Percentiles rank a stretch among this genome's conserved stretches.
These are phyloP conservation scores for Amanita phalloides DNA, from an alignment of 768 basidiomycete species.

Conservation along the genomic window DNA sequence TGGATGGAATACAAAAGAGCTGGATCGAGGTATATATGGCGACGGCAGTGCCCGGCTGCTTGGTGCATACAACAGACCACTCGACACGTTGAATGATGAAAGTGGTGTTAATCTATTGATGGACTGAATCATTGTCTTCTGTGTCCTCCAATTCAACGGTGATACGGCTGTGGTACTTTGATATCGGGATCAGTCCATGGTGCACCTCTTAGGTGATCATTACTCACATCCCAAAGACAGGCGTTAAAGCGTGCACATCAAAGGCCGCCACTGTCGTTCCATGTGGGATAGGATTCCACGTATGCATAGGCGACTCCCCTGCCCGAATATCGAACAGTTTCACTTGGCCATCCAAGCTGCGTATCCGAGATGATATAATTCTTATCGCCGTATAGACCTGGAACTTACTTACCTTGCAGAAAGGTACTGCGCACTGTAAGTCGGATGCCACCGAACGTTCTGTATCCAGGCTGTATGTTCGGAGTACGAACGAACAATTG, in stretches of 20 bases:
- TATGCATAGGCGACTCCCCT: slow-evolving; percentile 42
- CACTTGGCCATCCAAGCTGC: slow-evolving; percentile 80
- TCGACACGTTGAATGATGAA: slow-evolving; percentile 38
- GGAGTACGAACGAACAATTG: slow-evolving; percentile 67
- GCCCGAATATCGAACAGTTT: slow-evolving; percentile 86
- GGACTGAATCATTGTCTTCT: slow-evolving; percentile 52
- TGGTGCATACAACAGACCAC: slow-evolving; percentile 45
- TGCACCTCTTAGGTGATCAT: neutral
- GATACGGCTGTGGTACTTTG: slow-evolving; percentile 50
- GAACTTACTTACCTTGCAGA: slow-evolving; percentile 65
- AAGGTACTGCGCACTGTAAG: slow-evolving; percentile 55
- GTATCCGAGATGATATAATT: neutral
- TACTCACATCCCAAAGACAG: slow-evolving; percentile 79
- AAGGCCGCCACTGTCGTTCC: slow-evolving; percentile 65
- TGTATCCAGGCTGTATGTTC: slow-evolving; percentile 85
- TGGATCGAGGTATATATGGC: slow-evolving; percentile 48
- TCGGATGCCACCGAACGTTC: slow-evolving; percentile 79
- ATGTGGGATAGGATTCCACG: slow-evolving; percentile 54
- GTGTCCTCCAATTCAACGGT: slow-evolving; percentile 52
- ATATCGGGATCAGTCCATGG: slow-evolving; percentile 5
- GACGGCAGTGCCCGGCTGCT: slow-evolving; percentile 39
- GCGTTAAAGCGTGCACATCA: slow-evolving; percentile 75
- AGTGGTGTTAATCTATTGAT: slow-evolving; percentile 29
- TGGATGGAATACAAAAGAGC: slow-evolving; percentile 73
- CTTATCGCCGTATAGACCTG: neutral